Percentiles rank a stretch among this genome's conserved stretches.
Evolutionary conservation across 164 flowering plant genomes (phyloP).

Genomic region (Akebia trifoliata): DNA sequence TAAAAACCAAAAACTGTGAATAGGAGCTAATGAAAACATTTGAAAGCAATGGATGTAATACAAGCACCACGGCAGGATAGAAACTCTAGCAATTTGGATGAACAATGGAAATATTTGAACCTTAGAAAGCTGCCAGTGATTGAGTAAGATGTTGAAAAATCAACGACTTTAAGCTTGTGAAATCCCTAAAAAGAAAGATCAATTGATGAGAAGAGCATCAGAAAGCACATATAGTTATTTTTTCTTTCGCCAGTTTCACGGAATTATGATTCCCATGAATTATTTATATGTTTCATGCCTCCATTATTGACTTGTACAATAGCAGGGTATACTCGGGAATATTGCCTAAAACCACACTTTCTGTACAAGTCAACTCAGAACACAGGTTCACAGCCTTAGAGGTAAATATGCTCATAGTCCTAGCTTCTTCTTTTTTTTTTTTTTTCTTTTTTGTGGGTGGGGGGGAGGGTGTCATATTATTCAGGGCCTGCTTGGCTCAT

Average conservation of each 20-base stretch:
- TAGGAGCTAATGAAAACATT: neutral
- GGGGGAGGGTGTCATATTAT: too few relatives aligned
- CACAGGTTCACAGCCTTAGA: too few relatives aligned
- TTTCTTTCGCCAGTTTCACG: neutral
- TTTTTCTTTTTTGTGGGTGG: too few relatives aligned
- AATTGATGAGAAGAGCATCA: constrained; percentile 5
- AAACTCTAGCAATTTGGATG: neutral
- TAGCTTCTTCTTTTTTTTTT: too few relatives aligned
- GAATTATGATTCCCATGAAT: too few relatives aligned
- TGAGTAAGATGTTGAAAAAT: constrained; percentile 80
- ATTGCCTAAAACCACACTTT: neutral
- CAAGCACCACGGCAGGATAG: constrained; percentile 2
- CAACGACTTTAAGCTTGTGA: constrained; percentile 56
- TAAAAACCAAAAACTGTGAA: constrained; percentile 12
- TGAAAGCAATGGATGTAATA: neutral
- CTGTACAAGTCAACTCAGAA: neutral
- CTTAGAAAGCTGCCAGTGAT: constrained; percentile 76
- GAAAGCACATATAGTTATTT: constrained; percentile 4
- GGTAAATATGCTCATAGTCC: too few relatives aligned
- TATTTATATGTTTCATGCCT: too few relatives aligned
- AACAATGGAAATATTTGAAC: constrained; percentile 25
- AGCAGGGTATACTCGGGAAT: too few relatives aligned
- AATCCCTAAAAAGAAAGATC: constrained; percentile 54
- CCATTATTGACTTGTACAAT: too few relatives aligned
- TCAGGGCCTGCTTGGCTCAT: too few relatives aligned